Evolutionary conservation across 306 rosid species (phyloP).

Genomic region (Datisca glomerata): DNA sequence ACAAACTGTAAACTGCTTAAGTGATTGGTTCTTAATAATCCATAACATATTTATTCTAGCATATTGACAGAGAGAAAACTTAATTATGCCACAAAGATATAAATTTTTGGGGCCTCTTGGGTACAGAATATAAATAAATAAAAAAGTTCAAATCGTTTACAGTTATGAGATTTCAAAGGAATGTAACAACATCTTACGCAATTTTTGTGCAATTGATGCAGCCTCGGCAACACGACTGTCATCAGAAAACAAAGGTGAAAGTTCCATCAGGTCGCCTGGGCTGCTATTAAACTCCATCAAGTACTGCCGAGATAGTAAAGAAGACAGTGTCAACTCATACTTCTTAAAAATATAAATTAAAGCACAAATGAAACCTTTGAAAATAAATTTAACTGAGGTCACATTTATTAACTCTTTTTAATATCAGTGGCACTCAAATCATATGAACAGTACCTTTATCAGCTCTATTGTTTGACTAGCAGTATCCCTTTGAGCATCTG

Average conservation of each 20-base stretch:
- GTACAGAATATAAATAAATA: too few relatives aligned
- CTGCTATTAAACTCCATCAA: constrained; percentile 99
- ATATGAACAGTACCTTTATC: constrained; percentile 64
- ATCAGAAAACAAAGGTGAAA: constrained; percentile 95
- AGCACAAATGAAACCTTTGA: not conserved
- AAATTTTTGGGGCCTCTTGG: too few relatives aligned
- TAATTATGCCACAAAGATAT: too few relatives aligned
- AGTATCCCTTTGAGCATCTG: constrained; percentile 97
- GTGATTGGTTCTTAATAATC: too few relatives aligned
- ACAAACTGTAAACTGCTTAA: too few relatives aligned
- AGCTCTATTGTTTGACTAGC: constrained; percentile 98
- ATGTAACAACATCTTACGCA: constrained; percentile 65
- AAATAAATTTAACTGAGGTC: too few relatives aligned
- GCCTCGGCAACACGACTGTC: constrained; percentile 99
- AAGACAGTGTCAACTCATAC: constrained; percentile 20
- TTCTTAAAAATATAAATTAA: not conserved
- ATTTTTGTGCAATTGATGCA: constrained; percentile 95
- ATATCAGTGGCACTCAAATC: constrained; percentile 1
- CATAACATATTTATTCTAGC: too few relatives aligned
- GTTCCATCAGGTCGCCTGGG: constrained; percentile 99
- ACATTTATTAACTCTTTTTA: too few relatives aligned
- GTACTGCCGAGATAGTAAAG: constrained; percentile 57
- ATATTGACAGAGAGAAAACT: too few relatives aligned
- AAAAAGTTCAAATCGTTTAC: too few relatives aligned
- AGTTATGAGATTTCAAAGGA: too few relatives aligned